Evolutionary conservation across 306 rosid species (phyloP).

Genomic region (Vigna trinervia): DNA sequence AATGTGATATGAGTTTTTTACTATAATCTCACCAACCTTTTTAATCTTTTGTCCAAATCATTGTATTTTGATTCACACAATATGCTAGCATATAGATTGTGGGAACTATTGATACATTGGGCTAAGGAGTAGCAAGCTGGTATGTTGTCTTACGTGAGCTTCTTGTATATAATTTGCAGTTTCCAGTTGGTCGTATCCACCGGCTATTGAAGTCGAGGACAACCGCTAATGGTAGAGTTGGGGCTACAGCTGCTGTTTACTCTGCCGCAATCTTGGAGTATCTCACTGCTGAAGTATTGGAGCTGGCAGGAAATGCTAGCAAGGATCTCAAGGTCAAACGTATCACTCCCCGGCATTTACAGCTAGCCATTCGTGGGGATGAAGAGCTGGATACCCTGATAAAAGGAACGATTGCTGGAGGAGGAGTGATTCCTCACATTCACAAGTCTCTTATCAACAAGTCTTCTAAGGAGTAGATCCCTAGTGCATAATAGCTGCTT

Average conservation of each 20-base stretch:
- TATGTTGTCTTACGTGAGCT: slow-evolving; percentile 18
- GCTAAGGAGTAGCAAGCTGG: background rate
- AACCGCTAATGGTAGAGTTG: slow-evolving; percentile 72
- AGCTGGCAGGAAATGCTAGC: slow-evolving; percentile 85
- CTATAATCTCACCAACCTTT: background rate
- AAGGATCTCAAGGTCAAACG: slow-evolving; percentile 86
- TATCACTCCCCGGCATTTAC: slow-evolving; percentile 78
- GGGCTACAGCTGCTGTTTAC: slow-evolving; percentile 85
- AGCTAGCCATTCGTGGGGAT: slow-evolving; percentile 81
- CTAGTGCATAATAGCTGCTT: slow-evolving; percentile 25
- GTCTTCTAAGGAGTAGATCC: slow-evolving; percentile 73
- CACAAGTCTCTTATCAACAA: slow-evolving; percentile 85
- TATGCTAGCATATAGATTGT: slow-evolving; percentile 15
- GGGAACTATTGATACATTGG: background rate
- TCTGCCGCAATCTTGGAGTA: slow-evolving; percentile 84
- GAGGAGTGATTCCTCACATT: slow-evolving; percentile 83
- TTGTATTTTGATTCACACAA: background rate
- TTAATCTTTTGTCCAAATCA: background rate
- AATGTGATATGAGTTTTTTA: background rate
- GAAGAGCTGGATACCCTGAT: slow-evolving; percentile 81
- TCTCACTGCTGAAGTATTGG: slow-evolving; percentile 79
- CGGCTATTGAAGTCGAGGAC: slow-evolving; percentile 73
- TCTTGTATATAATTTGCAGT: slow-evolving; percentile 55
- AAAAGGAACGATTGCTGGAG: slow-evolving; percentile 83
- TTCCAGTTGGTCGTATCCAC: slow-evolving; percentile 84